These are phyloP conservation scores for Pseudotulostoma volvatum DNA, from an alignment of 495 filamentous ascomycete species.

Conservation along the genomic window DNA sequence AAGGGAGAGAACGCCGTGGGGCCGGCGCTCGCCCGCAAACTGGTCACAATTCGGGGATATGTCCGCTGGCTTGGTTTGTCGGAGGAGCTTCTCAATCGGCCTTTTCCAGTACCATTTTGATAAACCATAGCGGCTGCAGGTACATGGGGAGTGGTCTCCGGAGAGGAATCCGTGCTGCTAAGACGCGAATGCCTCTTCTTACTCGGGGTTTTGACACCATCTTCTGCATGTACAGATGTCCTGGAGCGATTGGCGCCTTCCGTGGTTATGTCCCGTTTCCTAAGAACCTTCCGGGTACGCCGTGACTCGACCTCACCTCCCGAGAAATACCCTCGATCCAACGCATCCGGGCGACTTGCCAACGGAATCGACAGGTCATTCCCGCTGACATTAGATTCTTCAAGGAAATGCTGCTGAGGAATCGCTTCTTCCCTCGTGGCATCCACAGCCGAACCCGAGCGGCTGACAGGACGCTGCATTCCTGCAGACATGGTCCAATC, in stretches of 20 bases:
- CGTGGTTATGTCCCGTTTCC: constrained; percentile 51
- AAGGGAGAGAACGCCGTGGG: constrained; percentile 35
- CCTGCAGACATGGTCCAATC: constrained; percentile 67
- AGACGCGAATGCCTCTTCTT: constrained; percentile 61
- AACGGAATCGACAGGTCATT: constrained; percentile 15
- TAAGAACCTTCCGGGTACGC: constrained; percentile 53
- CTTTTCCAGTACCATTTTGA: constrained; percentile 35
- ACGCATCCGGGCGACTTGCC: constrained; percentile 31
- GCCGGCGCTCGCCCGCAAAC: constrained; percentile 34
- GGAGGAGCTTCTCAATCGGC: constrained; percentile 27
- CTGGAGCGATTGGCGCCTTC: constrained; percentile 36
- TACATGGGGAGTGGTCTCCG: constrained; percentile 22
- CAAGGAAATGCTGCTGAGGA: constrained; percentile 11
- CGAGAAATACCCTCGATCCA: constrained; percentile 90
- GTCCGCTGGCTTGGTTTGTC: constrained; percentile 24
- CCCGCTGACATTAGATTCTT: constrained; percentile 10
- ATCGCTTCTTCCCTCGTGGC: constrained; percentile 10
- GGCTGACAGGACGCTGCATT: constrained; percentile 10
- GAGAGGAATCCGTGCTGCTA: constrained; percentile 49
- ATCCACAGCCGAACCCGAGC: constrained; percentile 23
- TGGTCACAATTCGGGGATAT: constrained; percentile 37
- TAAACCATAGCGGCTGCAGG: constrained; percentile 40
- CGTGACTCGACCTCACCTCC: constrained; percentile 68
- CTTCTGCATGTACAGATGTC: constrained; percentile 58
- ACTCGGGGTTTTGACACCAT: constrained; percentile 41